Base-by-base conservation (phyloP, 768 basidiomycete genomes). In the Lentinus tigrinus region DNA sequence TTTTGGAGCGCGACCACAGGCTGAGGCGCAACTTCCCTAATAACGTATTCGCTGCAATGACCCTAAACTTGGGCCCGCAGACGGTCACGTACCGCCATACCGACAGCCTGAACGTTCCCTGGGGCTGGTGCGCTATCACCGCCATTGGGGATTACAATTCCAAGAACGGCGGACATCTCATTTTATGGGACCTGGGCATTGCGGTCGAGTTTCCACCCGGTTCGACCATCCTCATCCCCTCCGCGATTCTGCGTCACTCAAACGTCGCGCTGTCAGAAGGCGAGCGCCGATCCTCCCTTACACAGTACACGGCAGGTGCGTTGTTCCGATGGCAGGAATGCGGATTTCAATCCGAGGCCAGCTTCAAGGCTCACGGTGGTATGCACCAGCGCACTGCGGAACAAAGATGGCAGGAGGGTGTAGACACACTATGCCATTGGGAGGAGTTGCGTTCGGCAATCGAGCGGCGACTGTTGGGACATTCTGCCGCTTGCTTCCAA, bases 181-280 rank as follows among this genome's bases (percentile, higher is more conserved):
- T 65, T 24, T 57, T 68, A 1, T 38, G 47, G 26, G 54, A 63
- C 16, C 28, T 62, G 11, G 47, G 51, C 14, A 47, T 67, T 24
- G 40, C 65, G 50, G 51, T 67, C 27, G 66, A 67, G 39, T 65
- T 65, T 28, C 67, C 63, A 10, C 63, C 57, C 19, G 65, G 65
- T 4, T 23, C 47, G 0, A 55, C 51, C 14, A 53, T 65, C 46
- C 50, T 65, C 46, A 54, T 69, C 19, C 67, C 67, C 0, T 67
- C 64, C 17, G 67, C 62, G 5, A 23, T 54, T 2, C n/a, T 67
- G 36, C 47, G 40, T 7, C 66, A 69, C 39, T 44, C 37, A 3
- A 69, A 69, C 49, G 57, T 52, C 11, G 42, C 58, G 0, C 42
- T 68, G 6, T 21, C 31, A 19, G 14, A 19, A 4, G 46, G 31